Percentiles rank a stretch among this genome's conserved stretches.
phyloP scores from a whole-genome alignment of 495 filamentous ascomycete genomes.

The Penicillium arizonense region DNA sequence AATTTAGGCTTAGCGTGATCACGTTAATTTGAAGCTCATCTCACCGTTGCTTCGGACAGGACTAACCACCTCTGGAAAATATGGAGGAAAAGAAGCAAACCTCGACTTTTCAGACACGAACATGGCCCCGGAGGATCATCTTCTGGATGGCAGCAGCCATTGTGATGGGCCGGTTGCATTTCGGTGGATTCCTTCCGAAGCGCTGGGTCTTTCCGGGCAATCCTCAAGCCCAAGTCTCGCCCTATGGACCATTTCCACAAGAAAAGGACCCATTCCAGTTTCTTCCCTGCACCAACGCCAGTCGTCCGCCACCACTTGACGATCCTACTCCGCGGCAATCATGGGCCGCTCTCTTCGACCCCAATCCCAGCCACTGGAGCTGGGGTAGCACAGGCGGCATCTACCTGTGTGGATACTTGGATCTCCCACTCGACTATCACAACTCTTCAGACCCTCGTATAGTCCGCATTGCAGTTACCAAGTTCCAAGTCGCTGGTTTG shows the following conservation, averaged over 20 bases:
- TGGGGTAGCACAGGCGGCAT: constrained; percentile 13
- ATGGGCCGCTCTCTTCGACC: constrained; percentile 17
- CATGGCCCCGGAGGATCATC: neutral
- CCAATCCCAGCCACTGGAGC: constrained; percentile 11
- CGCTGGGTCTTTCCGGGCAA: neutral
- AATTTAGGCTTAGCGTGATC: too few species aligned
- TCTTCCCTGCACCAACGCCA: constrained; percentile 16
- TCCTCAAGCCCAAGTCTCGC: neutral
- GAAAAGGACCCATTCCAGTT: constrained; percentile 16
- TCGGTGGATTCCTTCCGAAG: constrained; percentile 1
- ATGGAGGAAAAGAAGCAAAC: too few species aligned
- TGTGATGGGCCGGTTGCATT: neutral
- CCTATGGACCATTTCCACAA: constrained; percentile 10
- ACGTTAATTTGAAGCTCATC: too few species aligned
- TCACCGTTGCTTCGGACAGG: too few species aligned
- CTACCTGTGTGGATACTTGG: constrained; percentile 18
- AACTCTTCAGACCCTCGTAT: constrained; percentile 15
- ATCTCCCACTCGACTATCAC: constrained; percentile 17
- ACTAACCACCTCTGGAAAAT: too few species aligned
- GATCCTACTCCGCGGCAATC: constrained; percentile 10
- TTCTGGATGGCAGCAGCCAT: neutral
- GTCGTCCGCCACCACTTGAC: constrained; percentile 7
- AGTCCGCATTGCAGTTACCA: constrained; percentile 16
- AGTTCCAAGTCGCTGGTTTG: constrained; percentile 15
- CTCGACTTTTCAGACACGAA: neutral